A percentile compares a stretch with the other conserved stretches of the same genome.
These are phyloP conservation scores for Solioccasus polychromus DNA, from an alignment of 768 basidiomycete genomes.

Conservation along the genomic window DNA sequence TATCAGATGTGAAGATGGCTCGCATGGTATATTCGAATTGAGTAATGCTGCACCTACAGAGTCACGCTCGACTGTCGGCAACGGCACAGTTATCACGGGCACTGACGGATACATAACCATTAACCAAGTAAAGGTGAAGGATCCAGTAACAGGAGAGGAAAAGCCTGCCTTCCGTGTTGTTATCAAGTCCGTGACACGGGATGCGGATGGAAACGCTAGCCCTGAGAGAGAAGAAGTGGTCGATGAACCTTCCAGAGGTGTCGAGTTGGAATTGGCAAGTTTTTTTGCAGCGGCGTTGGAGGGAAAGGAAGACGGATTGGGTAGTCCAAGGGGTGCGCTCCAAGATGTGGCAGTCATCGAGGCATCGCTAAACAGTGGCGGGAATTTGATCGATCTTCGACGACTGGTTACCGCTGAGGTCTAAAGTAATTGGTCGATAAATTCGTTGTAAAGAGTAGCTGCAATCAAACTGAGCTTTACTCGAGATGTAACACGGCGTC, in stretches of 20 bases:
- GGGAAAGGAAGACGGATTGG: conserved; percentile 52
- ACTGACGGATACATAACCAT: conserved; percentile 59
- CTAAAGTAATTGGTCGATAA: too few species aligned
- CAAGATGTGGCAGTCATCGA: conserved; percentile 79
- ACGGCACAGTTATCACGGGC: conserved; percentile 52
- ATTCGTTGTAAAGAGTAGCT: too few species aligned
- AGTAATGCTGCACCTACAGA: conserved; percentile 58
- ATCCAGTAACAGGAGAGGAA: conserved; percentile 22
- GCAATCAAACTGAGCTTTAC: too few species aligned
- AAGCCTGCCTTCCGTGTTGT: conserved; percentile 34
- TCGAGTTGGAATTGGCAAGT: conserved; percentile 52
- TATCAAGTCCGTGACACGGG: conserved; percentile 33
- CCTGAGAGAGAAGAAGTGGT: conserved; percentile 43
- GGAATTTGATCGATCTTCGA: conserved; percentile 55
- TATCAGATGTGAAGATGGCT: conserved; percentile 43
- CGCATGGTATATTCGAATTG: conserved; percentile 60
- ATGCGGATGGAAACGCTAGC: conserved; percentile 15
- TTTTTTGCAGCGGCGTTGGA: conserved; percentile 54
- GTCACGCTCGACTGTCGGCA: conserved; percentile 31
- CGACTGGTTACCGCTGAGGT: conserved; percentile 34
- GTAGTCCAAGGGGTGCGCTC: conserved; percentile 61
- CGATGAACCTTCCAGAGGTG: conserved; percentile 48
- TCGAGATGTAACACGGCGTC: too few species aligned
- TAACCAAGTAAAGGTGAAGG: conserved; percentile 29
- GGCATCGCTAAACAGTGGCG: conserved; percentile 67